phyloP scores from a whole-genome alignment of 1,284 basidiomycete genomes.

The Ganoderma boninense region DNA sequence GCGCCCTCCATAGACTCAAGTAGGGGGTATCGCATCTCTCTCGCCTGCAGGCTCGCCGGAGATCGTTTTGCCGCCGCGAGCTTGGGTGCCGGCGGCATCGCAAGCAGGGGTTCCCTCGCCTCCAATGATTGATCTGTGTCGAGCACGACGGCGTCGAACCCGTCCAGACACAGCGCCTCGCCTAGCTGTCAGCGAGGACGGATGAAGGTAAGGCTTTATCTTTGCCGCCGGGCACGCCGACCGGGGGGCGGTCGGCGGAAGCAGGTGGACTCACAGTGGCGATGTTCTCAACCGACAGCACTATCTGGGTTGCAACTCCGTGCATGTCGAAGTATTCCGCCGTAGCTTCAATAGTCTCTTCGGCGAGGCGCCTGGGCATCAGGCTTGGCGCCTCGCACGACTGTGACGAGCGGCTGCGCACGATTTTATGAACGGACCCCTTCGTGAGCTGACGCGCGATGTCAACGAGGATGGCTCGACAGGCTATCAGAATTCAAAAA shows the following conservation, averaged over 20 bases:
- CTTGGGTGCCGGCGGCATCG: conserved; percentile 15
- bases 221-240: background rate
- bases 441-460: conserved; percentile 22
- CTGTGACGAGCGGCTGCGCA: background rate
- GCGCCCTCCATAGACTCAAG: conserved; percentile 17
- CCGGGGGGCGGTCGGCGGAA: background rate
- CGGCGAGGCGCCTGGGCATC: conserved; percentile 47
- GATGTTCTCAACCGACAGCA: conserved; percentile 50
- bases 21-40: conserved; percentile 16
- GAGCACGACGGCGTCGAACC: conserved; percentile 27
- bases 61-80: conserved; percentile 10
- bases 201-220: conserved; percentile 8
- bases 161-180: conserved; percentile 22
- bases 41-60: conserved; percentile 17
- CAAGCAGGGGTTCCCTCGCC: conserved; percentile 18
- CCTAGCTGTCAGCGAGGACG: conserved; percentile 16
- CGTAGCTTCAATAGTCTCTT: conserved; percentile 55
- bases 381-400: conserved; percentile 15
- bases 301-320: conserved; percentile 45
- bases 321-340: conserved; percentile 54
- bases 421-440: conserved; percentile 16
- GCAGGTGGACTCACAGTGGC: conserved; percentile 14
- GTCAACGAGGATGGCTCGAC: conserved; percentile 18
- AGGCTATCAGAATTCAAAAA: conserved; percentile 1
- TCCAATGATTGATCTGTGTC: conserved; percentile 21